Conservation (phyloP, 176 grass and related monocot species). For the Zizania latifolia region DNA sequence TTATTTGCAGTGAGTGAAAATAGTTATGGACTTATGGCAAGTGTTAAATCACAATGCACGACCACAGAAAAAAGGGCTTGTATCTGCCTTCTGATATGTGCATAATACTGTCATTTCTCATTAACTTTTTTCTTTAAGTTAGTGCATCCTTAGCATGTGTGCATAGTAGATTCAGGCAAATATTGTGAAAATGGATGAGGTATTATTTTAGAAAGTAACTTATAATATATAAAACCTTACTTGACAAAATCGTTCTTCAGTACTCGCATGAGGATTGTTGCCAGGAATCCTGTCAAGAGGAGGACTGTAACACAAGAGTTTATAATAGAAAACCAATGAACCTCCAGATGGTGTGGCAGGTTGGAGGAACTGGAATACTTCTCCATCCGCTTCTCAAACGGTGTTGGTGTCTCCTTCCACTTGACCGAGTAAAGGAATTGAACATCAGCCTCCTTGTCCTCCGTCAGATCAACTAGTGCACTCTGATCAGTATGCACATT, state of each 20-base stretch:
- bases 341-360: conserved; percentile 77
- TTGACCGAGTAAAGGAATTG: conserved; percentile 83
- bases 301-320: conserved; percentile 95
- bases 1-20: neutral
- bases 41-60: neutral
- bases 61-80: neutral
- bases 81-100: neutral
- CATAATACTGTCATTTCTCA: neutral
- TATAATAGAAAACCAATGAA: conserved; percentile 98
- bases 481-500: conserved; percentile 66
- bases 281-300: conserved; percentile 81
- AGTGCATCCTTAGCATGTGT: neutral
- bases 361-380: conserved; percentile 88
- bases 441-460: conserved; percentile 63
- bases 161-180: neutral
- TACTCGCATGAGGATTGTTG: conserved; percentile 95
- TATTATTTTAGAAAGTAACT: neutral
- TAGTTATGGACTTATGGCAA: neutral
- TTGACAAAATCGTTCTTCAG: conserved; percentile 98
- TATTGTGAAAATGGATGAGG: neutral
- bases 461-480: conserved; percentile 66
- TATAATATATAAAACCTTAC: conserved; percentile 39
- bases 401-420: conserved; percentile 75
- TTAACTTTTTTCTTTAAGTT: neutral
- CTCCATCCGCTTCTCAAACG: conserved; percentile 92